A percentile compares a stretch with the other conserved stretches of the same genome.
These are phyloP conservation scores for Hyphodiscus sp. DNA, from an alignment of 2,329 filamentous ascomycete genomes.

Conservation along the genomic window DNA sequence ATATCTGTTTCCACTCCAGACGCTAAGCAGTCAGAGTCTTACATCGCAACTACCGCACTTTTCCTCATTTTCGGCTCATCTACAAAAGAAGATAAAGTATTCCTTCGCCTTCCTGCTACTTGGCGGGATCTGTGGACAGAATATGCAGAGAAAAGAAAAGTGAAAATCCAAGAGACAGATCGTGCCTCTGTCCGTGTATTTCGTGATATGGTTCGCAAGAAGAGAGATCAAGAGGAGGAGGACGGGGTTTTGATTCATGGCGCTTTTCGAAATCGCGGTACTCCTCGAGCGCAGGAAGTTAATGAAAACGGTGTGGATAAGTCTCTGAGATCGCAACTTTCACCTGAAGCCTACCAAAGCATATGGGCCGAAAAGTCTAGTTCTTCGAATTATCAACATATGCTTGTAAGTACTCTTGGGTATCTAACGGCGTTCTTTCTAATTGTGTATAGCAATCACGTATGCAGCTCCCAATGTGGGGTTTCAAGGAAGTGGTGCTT, in stretches of 20 bases:
- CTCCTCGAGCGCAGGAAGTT: conserved; percentile 41
- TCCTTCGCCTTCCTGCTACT: conserved; percentile 65
- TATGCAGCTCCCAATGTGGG: conserved; percentile 83
- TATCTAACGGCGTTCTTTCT: conserved; percentile 23
- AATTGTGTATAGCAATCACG: conserved; percentile 44
- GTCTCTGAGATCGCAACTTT: conserved; percentile 21
- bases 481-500: conserved; percentile 72
- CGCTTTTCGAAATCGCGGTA: conserved; percentile 61
- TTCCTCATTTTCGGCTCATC: conserved; percentile 76
- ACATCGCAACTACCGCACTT: conserved; percentile 71
- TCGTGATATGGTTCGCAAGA: conserved; percentile 61
- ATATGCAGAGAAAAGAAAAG: conserved; percentile 64
- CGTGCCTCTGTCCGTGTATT: conserved; percentile 62
- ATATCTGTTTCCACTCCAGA: conserved; percentile 66
- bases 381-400: conserved; percentile 62
- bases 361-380: conserved; percentile 55
- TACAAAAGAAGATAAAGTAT: conserved; percentile 78
- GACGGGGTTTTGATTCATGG: conserved; percentile 71
- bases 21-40: conserved; percentile 77
- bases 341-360: conserved; percentile 40
- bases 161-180: conserved; percentile 62
- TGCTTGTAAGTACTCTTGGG: conserved; percentile 52
- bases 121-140: conserved; percentile 88
- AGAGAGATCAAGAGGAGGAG: conserved; percentile 62
- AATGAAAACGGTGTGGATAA: conserved; percentile 37